Conservation (phyloP, 805 yeast species). For the Saturnispora dispora region DNA sequence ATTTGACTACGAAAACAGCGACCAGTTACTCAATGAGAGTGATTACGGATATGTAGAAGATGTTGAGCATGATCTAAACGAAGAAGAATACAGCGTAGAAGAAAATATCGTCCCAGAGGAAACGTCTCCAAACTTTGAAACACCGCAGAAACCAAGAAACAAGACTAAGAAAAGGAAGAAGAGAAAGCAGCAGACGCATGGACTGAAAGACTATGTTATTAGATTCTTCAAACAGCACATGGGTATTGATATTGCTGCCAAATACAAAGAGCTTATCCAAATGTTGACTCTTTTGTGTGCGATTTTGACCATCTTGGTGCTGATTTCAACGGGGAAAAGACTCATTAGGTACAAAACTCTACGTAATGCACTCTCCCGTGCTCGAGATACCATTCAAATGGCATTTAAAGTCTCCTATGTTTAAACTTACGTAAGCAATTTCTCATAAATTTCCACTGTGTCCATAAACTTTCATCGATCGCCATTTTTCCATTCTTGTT, state of each 20-base stretch:
- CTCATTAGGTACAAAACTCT: background rate
- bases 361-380: background rate
- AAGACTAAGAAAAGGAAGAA: background rate
- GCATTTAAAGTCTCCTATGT: conserved; percentile 6
- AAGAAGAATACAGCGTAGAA: background rate
- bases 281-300: background rate
- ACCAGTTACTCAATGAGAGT: background rate
- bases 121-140: background rate
- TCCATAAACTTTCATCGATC: background rate
- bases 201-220: background rate
- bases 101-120: background rate
- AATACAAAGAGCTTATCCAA: background rate
- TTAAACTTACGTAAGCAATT: background rate
- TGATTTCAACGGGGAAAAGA: background rate
- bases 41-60: conserved; percentile 1
- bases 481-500: background rate
- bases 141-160: background rate
- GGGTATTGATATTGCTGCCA: background rate
- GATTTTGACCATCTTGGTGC: background rate
- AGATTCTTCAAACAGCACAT: background rate
- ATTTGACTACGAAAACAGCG: background rate
- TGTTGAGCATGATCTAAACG: background rate
- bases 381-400: conserved; percentile 1
- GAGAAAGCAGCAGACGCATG: background rate
- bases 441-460: background rate